A percentile compares a stretch with the other conserved stretches of the same genome.
Evolutionary conservation across 2,329 filamentous ascomycete species (phyloP).

Genomic region (Beauveria pseudobassiana): DNA sequence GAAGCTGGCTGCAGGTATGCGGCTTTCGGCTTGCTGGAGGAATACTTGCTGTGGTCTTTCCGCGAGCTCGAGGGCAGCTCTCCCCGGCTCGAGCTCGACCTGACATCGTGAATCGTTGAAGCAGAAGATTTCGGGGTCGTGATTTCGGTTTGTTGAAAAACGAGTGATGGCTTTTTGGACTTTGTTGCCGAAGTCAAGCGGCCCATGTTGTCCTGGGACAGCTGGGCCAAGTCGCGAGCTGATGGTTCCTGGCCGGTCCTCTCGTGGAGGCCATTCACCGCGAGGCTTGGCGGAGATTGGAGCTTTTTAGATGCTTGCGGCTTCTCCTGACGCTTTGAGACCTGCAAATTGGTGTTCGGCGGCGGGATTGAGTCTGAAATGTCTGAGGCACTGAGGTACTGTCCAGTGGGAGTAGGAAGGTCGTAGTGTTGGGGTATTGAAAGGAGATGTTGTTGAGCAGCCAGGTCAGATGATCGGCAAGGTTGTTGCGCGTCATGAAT

Average conservation of each 20-base stretch:
- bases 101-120: neutral
- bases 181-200: slow-evolving; percentile 35
- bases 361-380: neutral
- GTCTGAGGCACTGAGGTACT: slow-evolving; percentile 12
- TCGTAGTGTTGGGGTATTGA: slow-evolving; percentile 31
- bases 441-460: slow-evolving; percentile 41
- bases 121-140: slow-evolving; percentile 28
- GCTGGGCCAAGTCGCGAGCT: neutral
- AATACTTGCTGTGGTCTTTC: slow-evolving; percentile 17
- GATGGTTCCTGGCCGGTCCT: neutral
- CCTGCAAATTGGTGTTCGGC: neutral
- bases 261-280: neutral
- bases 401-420: slow-evolving; percentile 26
- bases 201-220: slow-evolving; percentile 33
- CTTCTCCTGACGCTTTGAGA: neutral
- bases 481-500: slow-evolving; percentile 58
- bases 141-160: slow-evolving; percentile 34
- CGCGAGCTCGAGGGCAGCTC: slow-evolving; percentile 3
- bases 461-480: slow-evolving; percentile 50
- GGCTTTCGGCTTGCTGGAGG: slow-evolving; percentile 20
- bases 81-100: neutral
- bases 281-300: neutral
- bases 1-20: slow-evolving; percentile 13
- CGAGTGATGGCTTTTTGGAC: slow-evolving; percentile 37
- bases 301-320: neutral